A percentile compares a stretch with the other conserved stretches of the same genome.
Evolutionary conservation across 148 eudicot species (phyloP).

Genomic region (Camellia granthamiana): DNA sequence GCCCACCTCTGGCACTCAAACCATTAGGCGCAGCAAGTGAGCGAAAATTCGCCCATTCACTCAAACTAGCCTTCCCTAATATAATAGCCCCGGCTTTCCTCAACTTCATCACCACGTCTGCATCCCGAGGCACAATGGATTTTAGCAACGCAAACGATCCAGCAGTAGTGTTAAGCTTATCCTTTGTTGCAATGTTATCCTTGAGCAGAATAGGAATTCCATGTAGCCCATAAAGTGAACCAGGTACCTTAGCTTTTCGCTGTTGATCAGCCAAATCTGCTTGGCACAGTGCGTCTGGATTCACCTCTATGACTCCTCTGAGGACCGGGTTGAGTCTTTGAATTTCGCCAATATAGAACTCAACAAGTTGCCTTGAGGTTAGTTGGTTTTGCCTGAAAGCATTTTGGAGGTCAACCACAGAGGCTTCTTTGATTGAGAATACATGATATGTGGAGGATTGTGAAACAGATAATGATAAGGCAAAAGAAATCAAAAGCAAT

Average conservation of each 20-base stretch:
- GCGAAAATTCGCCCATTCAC: conserved; percentile 32
- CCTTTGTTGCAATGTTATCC: conserved; percentile 37
- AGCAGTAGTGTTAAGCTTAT: conserved; percentile 39
- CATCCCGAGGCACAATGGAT: conserved; percentile 29
- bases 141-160: conserved; percentile 34
- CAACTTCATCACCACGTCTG: conserved; percentile 24
- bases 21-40: conserved; percentile 21
- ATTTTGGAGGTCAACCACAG: conserved; percentile 22
- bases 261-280: conserved; percentile 32
- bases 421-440: conserved; percentile 29
- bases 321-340: conserved; percentile 28
- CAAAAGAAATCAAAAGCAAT: not conserved
- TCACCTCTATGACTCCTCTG: conserved; percentile 33
- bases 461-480: not conserved
- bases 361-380: conserved; percentile 31
- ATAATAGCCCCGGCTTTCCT: conserved; percentile 31
- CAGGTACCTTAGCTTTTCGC: conserved; percentile 12
- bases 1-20: conserved; percentile 32
- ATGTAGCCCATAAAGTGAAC: conserved; percentile 17
- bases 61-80: conserved; percentile 37
- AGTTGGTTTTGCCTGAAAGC: conserved; percentile 29
- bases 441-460: not conserved
- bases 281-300: conserved; percentile 32
- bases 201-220: conserved; percentile 37
- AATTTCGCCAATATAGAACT: conserved; percentile 32